These are phyloP conservation scores for Emergomyces orientalis DNA, from an alignment of 2,329 filamentous ascomycete genomes.

Conservation along the genomic window DNA sequence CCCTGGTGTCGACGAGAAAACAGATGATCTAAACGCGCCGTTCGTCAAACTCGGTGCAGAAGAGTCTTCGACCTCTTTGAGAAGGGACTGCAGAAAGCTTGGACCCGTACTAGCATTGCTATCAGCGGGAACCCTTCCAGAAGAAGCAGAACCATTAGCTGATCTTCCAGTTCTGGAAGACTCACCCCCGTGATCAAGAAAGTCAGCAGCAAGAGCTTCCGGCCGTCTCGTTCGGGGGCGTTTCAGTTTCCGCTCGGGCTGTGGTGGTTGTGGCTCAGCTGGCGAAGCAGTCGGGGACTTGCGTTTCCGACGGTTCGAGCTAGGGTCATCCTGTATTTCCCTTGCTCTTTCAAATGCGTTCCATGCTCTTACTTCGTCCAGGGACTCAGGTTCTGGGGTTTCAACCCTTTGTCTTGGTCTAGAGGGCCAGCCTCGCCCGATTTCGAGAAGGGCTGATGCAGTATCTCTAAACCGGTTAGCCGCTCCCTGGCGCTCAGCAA, in stretches of 20 bases:
- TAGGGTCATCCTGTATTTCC: constrained; percentile 48
- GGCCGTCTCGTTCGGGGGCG: constrained; percentile 70
- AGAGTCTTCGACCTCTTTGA: constrained; percentile 72
- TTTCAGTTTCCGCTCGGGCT: constrained; percentile 77
- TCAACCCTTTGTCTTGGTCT: constrained; percentile 33
- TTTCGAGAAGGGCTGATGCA: constrained; percentile 52
- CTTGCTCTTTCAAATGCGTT: constrained; percentile 80
- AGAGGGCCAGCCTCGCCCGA: constrained; percentile 35
- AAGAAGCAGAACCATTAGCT: constrained; percentile 15
- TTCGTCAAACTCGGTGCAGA: constrained; percentile 24
- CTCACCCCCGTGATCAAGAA: constrained; percentile 24
- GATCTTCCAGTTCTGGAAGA: constrained; percentile 29
- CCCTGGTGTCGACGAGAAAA: constrained; percentile 28
- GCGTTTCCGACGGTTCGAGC: constrained; percentile 51
- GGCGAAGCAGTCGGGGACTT: constrained; percentile 69
- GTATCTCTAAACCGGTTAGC: constrained; percentile 62
- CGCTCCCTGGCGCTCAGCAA: constrained; percentile 71
- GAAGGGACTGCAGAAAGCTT: constrained; percentile 74
- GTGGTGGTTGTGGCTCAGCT: constrained; percentile 51
- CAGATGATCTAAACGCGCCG: constrained; percentile 26
- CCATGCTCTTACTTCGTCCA: constrained; percentile 79
- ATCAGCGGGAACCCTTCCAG: constrained; percentile 19
- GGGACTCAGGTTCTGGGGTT: constrained; percentile 56
- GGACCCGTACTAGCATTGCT: constrained; percentile 45
- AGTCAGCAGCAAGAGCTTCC: constrained; percentile 42